These are phyloP conservation scores for Fusarium temperatum DNA, from an alignment of 2,329 filamentous ascomycete species.

Conservation along the genomic window DNA sequence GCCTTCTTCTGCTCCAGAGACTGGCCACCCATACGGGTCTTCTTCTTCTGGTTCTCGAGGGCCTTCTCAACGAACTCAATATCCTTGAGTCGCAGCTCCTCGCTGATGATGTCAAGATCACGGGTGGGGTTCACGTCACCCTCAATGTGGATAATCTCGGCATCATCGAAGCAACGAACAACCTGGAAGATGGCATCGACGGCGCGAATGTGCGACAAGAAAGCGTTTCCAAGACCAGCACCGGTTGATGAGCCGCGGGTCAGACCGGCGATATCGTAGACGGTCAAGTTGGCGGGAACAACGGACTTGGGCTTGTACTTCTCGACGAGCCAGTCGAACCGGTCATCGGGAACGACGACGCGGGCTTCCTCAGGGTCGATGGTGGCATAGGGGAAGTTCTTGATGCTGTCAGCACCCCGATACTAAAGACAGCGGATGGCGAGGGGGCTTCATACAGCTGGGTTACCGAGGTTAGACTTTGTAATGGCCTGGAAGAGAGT, in stretches of 20 bases:
- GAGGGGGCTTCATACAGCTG: conserved; percentile 73
- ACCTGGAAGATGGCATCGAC: conserved; percentile 99
- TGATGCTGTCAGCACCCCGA: conserved; percentile 53
- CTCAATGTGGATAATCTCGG: conserved; percentile 99
- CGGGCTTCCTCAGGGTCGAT: conserved; percentile 99
- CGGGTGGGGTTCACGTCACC: conserved; percentile 95
- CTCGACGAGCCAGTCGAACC: conserved; percentile 93
- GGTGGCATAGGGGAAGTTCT: conserved; percentile 99
- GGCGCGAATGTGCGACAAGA: conserved; percentile 97
- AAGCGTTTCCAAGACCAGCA: conserved; percentile 95
- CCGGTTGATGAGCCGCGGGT: conserved; percentile 96
- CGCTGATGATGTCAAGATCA: conserved; percentile 95
- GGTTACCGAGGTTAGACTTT: conserved; percentile 96
- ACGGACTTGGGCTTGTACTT: conserved; percentile 98
- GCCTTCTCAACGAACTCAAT: conserved; percentile 99
- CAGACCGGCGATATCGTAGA: conserved; percentile 98
- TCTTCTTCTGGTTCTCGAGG: conserved; percentile 90
- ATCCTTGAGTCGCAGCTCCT: conserved; percentile 96
- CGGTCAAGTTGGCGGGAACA: conserved; percentile 96
- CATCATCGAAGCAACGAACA: conserved; percentile 96
- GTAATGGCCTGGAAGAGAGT: conserved; percentile 99
- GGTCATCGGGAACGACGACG: conserved; percentile 94
- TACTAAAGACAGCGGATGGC: conserved; percentile 47
- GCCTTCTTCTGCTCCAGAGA: conserved; percentile 98
- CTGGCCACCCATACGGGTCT: conserved; percentile 93